Evolutionary conservation across 495 filamentous ascomycete genomes (phyloP).

Genomic region (Penicillium verhagenii): DNA sequence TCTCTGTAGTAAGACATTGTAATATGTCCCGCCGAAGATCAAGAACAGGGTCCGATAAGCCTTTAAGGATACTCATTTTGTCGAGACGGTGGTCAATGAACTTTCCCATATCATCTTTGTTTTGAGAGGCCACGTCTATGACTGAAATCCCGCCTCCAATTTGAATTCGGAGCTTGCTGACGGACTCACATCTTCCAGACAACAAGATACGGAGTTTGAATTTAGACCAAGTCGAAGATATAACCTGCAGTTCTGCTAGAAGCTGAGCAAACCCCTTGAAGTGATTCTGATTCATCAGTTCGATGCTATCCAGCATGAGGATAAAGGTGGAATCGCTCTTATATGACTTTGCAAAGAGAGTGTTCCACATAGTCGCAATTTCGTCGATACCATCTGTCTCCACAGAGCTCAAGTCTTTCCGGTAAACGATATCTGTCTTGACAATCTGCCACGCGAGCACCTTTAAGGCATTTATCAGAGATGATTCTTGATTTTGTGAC

Average conservation of each 20-base stretch:
- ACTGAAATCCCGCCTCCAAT: constrained; percentile 5
- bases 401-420: constrained; percentile 14
- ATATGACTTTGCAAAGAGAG: constrained; percentile 18
- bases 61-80: constrained; percentile 19
- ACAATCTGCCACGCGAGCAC: constrained; percentile 20
- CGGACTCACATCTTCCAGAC: constrained; percentile 7
- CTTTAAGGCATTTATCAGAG: constrained; percentile 15
- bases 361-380: constrained; percentile 6
- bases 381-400: constrained; percentile 8
- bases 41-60: constrained; percentile 9
- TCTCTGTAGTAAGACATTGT: constrained; percentile 6
- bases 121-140: constrained; percentile 13
- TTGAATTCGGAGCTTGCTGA: constrained; percentile 5
- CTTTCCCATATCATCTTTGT: constrained; percentile 10
- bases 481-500: constrained; percentile 2
- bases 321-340: constrained; percentile 20
- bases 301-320: constrained; percentile 14
- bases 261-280: constrained; percentile 11
- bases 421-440: constrained; percentile 14
- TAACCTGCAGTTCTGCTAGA: constrained; percentile 1
- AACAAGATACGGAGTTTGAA: constrained; percentile 17
- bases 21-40: constrained; percentile 13
- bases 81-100: constrained; percentile 17
- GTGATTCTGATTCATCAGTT: constrained; percentile 8
- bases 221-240: constrained; percentile 5